Percentiles rank a stretch among this genome's conserved stretches.
These are phyloP conservation scores for Pythium oligandrum DNA, from an alignment of 352 stramenopile genomes.

Conservation along the genomic window DNA sequence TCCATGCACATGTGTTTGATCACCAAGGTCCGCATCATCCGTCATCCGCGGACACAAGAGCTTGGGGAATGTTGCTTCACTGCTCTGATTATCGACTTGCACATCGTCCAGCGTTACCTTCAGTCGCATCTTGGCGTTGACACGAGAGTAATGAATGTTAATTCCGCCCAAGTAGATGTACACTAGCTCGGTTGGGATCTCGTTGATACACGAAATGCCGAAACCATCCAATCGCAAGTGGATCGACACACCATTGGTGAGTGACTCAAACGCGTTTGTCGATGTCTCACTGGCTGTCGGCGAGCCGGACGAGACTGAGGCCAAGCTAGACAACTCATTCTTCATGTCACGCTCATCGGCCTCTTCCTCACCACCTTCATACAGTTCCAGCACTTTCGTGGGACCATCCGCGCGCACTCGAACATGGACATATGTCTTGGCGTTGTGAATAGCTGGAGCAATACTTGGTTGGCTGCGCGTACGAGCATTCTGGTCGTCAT, in stretches of 20 bases:
- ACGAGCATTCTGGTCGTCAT: constrained; percentile 9
- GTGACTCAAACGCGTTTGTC: constrained; percentile 58
- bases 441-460: constrained; percentile 52
- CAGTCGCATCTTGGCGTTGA: constrained; percentile 82
- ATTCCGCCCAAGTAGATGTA: constrained; percentile 85
- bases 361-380: constrained; percentile 85
- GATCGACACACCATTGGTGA: constrained; percentile 62
- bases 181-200: constrained; percentile 80
- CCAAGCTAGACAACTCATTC: constrained; percentile 61
- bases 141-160: constrained; percentile 64
- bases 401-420: constrained; percentile 83
- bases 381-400: constrained; percentile 89
- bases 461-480: constrained; percentile 26
- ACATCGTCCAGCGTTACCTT: constrained; percentile 83
- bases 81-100: constrained; percentile 85
- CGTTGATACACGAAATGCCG: constrained; percentile 84
- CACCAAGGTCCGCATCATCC: background rate
- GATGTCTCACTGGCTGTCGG: constrained; percentile 73
- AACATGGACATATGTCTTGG: constrained; percentile 85
- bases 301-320: constrained; percentile 58
- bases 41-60: constrained; percentile 71
- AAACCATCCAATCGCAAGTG: constrained; percentile 74
- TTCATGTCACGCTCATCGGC: constrained; percentile 81
- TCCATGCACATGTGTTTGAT: background rate
- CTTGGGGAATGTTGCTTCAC: constrained; percentile 82